Evolutionary conservation across 2,329 filamentous ascomycete species (phyloP), one percentile per base, ranked within the genome.

Genomic region (Aspergillus fumigatiaffinis): DNA sequence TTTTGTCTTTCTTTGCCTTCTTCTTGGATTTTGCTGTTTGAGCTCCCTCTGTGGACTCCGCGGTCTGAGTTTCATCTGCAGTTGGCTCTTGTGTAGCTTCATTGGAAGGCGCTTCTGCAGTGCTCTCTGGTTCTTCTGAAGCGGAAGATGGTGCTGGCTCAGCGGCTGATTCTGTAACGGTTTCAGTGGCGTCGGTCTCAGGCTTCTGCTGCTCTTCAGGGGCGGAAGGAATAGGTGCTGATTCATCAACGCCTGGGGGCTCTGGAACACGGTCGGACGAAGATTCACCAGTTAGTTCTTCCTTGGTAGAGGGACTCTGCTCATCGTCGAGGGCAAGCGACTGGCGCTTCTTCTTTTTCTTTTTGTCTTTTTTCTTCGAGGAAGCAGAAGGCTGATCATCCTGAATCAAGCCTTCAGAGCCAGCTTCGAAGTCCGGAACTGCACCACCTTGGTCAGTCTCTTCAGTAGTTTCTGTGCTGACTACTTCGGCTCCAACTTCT

Each of bases 1-100:
- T 71, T 60, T 67, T 71, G 32, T 68, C 69, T 59, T 78, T 80
- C 68, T 79, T 79, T 9, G 69, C 68, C 61, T 76, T 79, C 56
- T 71, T 74, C 60, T 69, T 72, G 5, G 63, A 61, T 20, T 56
- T 62, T 14, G 60, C n/a, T 2, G 60, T 56, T 48, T 60, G 63
- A 6, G 41, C 5, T 10, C 63, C 62, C 46, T 61, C 62, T 26
- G 51, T 25, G 21, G 54, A 23, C 20, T 52, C 51, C 20, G 46
- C 6, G 6, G 44, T 20, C 49, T 58, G 55, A 4, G 47, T 23
- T 42, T 63, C 63, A 38, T 59, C 55, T 32, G 20, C 21, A 48
- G 52, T 46, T 1, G 8, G 6, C 21, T 47, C 44, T 26, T 25
- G 44, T 26, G 21, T 14, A 8, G 21, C 12, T 23, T 47, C 44